Base-by-base conservation (phyloP, 2,329 filamentous ascomycete species). In the Botrytis aclada region DNA sequence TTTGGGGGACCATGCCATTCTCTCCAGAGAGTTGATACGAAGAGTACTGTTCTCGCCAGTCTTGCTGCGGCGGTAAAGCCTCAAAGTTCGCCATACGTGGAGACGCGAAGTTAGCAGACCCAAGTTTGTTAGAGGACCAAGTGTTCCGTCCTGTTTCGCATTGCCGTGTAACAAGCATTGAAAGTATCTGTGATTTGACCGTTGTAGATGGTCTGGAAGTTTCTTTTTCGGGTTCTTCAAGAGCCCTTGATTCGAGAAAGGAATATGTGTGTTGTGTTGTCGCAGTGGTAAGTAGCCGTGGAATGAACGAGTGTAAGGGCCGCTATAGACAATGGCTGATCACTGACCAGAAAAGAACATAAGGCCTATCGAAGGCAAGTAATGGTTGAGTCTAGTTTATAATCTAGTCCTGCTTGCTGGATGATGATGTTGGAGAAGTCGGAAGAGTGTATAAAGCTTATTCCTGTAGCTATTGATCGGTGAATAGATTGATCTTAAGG, bases 31-130 rank as follows among this genome's bases (percentile, higher is more conserved):
- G 75, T 72, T 77, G 74, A 71, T 79, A 81, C 60, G 77, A 69
- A 56, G 79, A 77, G 74, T 81, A 82, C 74, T 80, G 80, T 78
- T 81, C 80, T 76, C 79, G 80, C 80, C 80, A 82, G 76, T 81
- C 80, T 76, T 79, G 78, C 79, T 81, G 80, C 75, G 79, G 76
- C 69, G 78, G 64, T 71, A 81, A 75, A 75, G 78, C 75, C 41
- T 81, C 80, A 74, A 81, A 80, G 78, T 81, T 81, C 79, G 80
- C 81, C 80, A 81, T 82, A 76, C 80, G 80, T 78, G 80, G 78
- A 78, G 80, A 80, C 72, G 77, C 76, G 66, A 78, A 74, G 75
- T 79, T 79, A 73, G 79, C 76, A 70, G 77, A 78, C 73, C 80
- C 79, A 73, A 81, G 78, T 78, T 81, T 82, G 72, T 77, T 80